These are phyloP conservation scores for Cytospora piceae DNA, from an alignment of 2,329 filamentous ascomycete genomes.

Conservation along the genomic window DNA sequence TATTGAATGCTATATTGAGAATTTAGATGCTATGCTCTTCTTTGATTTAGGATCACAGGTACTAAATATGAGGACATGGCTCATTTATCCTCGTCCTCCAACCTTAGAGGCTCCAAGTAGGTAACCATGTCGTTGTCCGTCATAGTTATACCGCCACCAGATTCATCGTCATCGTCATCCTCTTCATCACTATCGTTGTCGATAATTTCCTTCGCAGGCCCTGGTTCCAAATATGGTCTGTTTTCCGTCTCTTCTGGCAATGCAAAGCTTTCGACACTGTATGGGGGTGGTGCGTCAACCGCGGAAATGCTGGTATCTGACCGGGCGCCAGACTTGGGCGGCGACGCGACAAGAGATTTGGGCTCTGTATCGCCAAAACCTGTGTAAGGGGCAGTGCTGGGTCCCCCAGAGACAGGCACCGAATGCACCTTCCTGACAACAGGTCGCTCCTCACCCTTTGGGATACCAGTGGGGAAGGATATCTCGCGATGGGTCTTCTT, in stretches of 20 bases:
- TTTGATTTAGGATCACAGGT: too few relatives aligned
- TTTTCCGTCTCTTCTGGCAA: neutral
- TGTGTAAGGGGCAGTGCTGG: neutral
- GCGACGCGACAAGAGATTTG: slow-evolving; percentile 4
- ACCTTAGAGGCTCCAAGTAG: slow-evolving; percentile 27
- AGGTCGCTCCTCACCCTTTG: slow-evolving; percentile 12
- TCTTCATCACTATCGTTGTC: slow-evolving; percentile 23
- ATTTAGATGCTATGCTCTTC: too few relatives aligned
- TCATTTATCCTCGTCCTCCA: slow-evolving; percentile 25
- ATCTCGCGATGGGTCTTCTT: slow-evolving; percentile 21
- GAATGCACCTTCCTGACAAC: slow-evolving; percentile 25
- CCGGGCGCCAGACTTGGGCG: neutral
- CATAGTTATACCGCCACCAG: slow-evolving; percentile 29
- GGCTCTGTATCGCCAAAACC: slow-evolving; percentile 6
- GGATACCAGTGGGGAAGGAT: slow-evolving; percentile 26
- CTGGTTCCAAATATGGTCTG: neutral
- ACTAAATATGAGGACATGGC: neutral
- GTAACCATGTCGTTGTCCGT: slow-evolving; percentile 29
- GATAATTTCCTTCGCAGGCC: slow-evolving; percentile 2
- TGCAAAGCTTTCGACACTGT: slow-evolving; percentile 12
- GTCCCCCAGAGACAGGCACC: neutral
- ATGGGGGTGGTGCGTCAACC: slow-evolving; percentile 5
- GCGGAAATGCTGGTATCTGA: neutral
- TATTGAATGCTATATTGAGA: neutral
- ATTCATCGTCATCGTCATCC: slow-evolving; percentile 19